Evolutionary conservation across 192 early-diverging fungal genomes (phyloP).

Genomic region (Podila minutissima): DNA sequence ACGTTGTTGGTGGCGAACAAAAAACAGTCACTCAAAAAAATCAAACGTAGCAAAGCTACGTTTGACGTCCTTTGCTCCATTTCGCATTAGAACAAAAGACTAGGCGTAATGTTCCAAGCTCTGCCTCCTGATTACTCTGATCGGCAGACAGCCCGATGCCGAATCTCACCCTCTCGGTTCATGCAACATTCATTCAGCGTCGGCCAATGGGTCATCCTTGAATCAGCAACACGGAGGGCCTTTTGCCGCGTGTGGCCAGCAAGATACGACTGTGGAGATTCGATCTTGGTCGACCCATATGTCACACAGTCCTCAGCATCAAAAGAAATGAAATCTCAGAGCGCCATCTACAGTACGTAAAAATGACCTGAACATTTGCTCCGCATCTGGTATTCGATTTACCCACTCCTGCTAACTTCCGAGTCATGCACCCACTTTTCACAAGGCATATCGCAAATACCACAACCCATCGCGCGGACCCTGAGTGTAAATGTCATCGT

Average conservation of each 20-base stretch:
- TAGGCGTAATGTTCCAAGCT: constrained; percentile 11
- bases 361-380: too few species aligned
- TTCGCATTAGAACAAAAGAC: background rate
- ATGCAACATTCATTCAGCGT: constrained; percentile 12
- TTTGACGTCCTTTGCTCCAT: background rate
- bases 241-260: constrained; percentile 40
- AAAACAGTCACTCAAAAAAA: too few species aligned
- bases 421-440: background rate
- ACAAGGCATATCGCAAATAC: background rate
- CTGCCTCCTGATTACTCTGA: constrained; percentile 44
- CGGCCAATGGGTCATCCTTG: constrained; percentile 38
- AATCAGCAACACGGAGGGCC: constrained; percentile 8
- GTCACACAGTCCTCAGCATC: background rate
- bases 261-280: constrained; percentile 20
- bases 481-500: background rate
- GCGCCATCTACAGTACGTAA: too few species aligned
- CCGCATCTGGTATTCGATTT: too few species aligned
- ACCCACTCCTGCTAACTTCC: too few species aligned
- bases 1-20: too few species aligned
- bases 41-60: too few species aligned
- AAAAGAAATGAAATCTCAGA: too few species aligned
- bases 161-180: constrained; percentile 31
- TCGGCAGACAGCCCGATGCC: constrained; percentile 36
- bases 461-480: background rate
- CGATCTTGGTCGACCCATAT: constrained; percentile 25